phyloP scores from a whole-genome alignment of 495 filamentous ascomycete genomes.

The Glutinoglossum americanum region DNA sequence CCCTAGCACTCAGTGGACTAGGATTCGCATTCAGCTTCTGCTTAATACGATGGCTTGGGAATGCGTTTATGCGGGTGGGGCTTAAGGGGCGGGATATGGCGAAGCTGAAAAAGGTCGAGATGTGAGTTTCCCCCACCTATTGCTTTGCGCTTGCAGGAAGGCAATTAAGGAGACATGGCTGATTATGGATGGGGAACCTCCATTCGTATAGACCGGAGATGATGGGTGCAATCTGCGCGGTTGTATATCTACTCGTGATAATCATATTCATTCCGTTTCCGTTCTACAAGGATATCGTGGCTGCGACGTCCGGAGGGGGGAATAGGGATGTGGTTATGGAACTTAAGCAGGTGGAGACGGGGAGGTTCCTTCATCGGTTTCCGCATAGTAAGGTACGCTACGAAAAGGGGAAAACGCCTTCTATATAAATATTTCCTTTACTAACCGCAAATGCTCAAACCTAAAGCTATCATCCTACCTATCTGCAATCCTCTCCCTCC shows the following conservation, averaged over 20 bases:
- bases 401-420: not conserved
- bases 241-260: conserved; percentile 70
- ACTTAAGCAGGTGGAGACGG: conserved; percentile 42
- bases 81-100: conserved; percentile 81
- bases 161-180: too few relatives aligned
- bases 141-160: too few relatives aligned
- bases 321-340: conserved; percentile 66
- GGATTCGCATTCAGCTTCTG: conserved; percentile 62
- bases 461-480: conserved; percentile 77
- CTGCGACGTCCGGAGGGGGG: conserved; percentile 83
- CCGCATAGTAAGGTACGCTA: conserved; percentile 80
- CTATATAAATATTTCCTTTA: not conserved
- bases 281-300: conserved; percentile 95
- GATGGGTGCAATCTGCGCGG: conserved; percentile 90
- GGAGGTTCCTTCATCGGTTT: conserved; percentile 70
- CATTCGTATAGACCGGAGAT: conserved; percentile 54
- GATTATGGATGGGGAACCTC: too few relatives aligned
- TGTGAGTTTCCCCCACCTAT: conserved; percentile 28
- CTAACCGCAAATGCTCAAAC: not conserved
- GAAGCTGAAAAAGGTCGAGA: conserved; percentile 51
- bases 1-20: conserved; percentile 64
- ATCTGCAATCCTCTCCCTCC: conserved; percentile 77
- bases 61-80: conserved; percentile 70
- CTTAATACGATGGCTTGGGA: conserved; percentile 86
- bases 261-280: conserved; percentile 90